phyloP scores from a whole-genome alignment of 163 green algal species.

The Scenedesmus sp. region DNA sequence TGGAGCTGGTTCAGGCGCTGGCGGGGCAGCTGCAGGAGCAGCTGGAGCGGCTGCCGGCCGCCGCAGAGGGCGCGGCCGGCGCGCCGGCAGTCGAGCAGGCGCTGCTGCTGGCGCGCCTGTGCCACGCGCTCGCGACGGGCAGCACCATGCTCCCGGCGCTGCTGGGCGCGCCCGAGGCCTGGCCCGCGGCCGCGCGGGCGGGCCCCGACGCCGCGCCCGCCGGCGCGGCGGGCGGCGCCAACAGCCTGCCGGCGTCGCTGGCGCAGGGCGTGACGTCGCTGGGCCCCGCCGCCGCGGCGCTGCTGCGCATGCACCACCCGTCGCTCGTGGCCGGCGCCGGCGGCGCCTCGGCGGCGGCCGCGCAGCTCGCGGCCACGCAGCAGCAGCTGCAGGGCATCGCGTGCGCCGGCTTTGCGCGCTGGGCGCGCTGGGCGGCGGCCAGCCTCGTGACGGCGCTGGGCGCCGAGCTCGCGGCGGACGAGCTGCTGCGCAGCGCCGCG shows the following conservation, averaged over 20 bases:
- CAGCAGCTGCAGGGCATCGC: constrained; percentile 53
- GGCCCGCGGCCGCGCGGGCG: constrained; percentile 46
- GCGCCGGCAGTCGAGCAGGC: constrained; percentile 65
- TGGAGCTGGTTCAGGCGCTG: constrained; percentile 41
- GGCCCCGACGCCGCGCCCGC: constrained; percentile 15
- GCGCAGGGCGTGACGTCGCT: constrained; percentile 18
- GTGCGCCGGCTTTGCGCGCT: constrained; percentile 63
- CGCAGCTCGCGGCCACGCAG: constrained; percentile 38
- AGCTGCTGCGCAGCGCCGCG: constrained; percentile 52
- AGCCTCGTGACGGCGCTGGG: constrained; percentile 56
- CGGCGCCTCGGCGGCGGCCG: neutral
- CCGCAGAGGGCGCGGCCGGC: constrained; percentile 25
- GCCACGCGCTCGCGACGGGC: constrained; percentile 51
- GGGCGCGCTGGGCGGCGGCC: constrained; percentile 74
- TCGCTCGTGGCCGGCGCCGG: neutral
- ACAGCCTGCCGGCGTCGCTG: neutral
- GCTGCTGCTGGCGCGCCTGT: constrained; percentile 72
- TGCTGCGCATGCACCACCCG: constrained; percentile 37
- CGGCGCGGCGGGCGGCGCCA: neutral
- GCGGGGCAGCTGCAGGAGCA: constrained; percentile 54
- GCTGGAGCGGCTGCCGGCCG: constrained; percentile 56
- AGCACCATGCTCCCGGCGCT: constrained; percentile 60
- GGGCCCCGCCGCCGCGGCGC: constrained; percentile 33
- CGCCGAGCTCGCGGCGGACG: constrained; percentile 53
- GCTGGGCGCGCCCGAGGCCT: constrained; percentile 65